Base-by-base conservation (phyloP, 2,329 filamentous ascomycete species). In the Xylariaceae sp. region DNA sequence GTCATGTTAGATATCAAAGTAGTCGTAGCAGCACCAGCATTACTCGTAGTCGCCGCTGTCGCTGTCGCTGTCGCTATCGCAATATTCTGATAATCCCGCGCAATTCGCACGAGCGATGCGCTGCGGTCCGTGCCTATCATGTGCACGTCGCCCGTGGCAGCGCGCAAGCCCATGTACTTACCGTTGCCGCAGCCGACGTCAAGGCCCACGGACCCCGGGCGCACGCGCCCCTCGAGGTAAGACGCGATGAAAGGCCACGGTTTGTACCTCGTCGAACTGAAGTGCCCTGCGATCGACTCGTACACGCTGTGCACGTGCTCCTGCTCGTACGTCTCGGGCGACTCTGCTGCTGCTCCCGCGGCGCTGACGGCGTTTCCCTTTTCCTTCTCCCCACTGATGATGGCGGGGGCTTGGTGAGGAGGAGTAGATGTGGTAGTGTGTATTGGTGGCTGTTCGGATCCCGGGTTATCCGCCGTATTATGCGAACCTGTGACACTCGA, bases 161-260 rank as follows among this genome's bases (percentile, higher is more conserved):
- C n/a, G 67, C 94, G 94, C 46, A 95, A 86, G 49, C 78, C 73
- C 49, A 97, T 73, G 65, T 97, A 96, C 74, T 97, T 97, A 56
- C 93, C 93, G 70, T 98, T 98, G 48, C 93, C 93, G 68, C 93
- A 97, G 49, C 93, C 93, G 45, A 97, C 76, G 67, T 98, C 93
- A 23, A 95, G 75, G 8, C 93, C 93, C 45, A 97, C 69, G 40
- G 87, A 79, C 21, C 91, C 92, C 11, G 82, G 69, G 0, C 75
- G 63, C 38, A 53, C 51, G 45, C 86, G 78, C 23, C 72, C 70
- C 40, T 74, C 70, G 27, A 97, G 77, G 64, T 96, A 97, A 27
- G 74, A 73, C 52, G 90, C 80, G 45, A 97, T 87, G 56, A 94
- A 85, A 19, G 93, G 93, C 93, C 93, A 98, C 50, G 93, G 90